Evolutionary conservation across 306 rosid species (phyloP).

Genomic region (Lupinus albus): DNA sequence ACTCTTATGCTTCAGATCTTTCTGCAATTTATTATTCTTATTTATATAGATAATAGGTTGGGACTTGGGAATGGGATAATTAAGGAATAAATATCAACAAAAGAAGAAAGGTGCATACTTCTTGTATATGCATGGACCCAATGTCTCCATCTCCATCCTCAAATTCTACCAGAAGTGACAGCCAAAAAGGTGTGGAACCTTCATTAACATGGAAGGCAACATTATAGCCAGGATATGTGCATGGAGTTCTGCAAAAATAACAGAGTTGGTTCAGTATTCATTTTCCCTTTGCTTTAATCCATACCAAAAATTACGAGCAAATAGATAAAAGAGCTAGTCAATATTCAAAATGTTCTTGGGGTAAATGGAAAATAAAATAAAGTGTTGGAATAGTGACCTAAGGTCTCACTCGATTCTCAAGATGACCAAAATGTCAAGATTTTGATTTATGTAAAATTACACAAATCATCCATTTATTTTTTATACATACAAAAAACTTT

Average conservation of each 20-base stretch:
- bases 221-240: constrained; percentile 67
- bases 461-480: too few relatives aligned
- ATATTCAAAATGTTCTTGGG: neutral
- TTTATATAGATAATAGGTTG: neutral
- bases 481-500: too few relatives aligned
- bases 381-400: too few relatives aligned
- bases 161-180: constrained; percentile 76
- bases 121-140: constrained; percentile 75
- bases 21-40: neutral
- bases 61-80: neutral
- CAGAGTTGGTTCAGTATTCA: neutral
- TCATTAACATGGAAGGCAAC: constrained; percentile 83
- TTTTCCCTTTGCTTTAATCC: constrained; percentile 3
- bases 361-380: too few relatives aligned
- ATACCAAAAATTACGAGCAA: too few relatives aligned
- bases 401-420: too few relatives aligned
- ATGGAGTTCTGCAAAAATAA: constrained; percentile 57
- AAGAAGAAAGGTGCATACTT: constrained; percentile 46
- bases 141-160: constrained; percentile 92
- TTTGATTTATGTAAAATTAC: too few relatives aligned
- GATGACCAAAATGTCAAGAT: too few relatives aligned
- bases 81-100: constrained; percentile 17
- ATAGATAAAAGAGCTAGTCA: neutral
- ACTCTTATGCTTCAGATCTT: neutral
- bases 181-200: constrained; percentile 85